These are phyloP conservation scores for Xerophyta viscosa DNA, from an alignment of 106 monocot species.

Conservation along the genomic window DNA sequence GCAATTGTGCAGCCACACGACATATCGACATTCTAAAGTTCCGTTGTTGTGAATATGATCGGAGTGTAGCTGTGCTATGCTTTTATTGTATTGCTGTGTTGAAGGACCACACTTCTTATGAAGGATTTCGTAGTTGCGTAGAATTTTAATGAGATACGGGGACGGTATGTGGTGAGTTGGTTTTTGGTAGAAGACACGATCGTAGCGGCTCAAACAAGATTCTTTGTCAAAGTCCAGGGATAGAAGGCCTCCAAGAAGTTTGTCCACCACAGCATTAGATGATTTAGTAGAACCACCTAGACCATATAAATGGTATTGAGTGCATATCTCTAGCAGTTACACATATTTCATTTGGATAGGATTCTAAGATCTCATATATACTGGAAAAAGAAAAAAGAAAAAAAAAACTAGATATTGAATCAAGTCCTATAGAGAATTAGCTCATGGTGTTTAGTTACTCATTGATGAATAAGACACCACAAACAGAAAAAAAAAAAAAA, in stretches of 20 bases:
- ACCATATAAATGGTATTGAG: too few species aligned
- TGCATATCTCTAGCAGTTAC: too few species aligned
- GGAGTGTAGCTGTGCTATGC: conserved; percentile 14
- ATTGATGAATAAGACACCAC: too few species aligned
- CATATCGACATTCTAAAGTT: conserved; percentile 17
- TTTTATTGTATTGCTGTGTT: conserved; percentile 13
- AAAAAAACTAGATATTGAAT: too few species aligned
- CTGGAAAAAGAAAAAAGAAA: too few species aligned
- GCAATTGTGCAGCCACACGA: conserved; percentile 25
- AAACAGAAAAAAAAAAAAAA: too few species aligned
- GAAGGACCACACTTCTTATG: conserved; percentile 27
- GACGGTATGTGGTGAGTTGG: conserved; percentile 18
- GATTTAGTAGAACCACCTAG: neutral
- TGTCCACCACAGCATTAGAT: neutral
- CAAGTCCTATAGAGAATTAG: too few species aligned
- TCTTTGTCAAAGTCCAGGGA: neutral
- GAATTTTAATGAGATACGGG: conserved; percentile 18
- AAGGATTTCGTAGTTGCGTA: conserved; percentile 23
- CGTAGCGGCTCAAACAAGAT: conserved; percentile 19
- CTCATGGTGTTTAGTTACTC: too few species aligned
- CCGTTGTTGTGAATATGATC: neutral
- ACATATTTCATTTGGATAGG: too few species aligned
- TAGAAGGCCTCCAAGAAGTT: conserved; percentile 4
- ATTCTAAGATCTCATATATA: too few species aligned
- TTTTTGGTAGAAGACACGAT: conserved; percentile 18